These are phyloP conservation scores for Nasturtium officinale DNA, from an alignment of 345 rosid species.

Conservation along the genomic window DNA sequence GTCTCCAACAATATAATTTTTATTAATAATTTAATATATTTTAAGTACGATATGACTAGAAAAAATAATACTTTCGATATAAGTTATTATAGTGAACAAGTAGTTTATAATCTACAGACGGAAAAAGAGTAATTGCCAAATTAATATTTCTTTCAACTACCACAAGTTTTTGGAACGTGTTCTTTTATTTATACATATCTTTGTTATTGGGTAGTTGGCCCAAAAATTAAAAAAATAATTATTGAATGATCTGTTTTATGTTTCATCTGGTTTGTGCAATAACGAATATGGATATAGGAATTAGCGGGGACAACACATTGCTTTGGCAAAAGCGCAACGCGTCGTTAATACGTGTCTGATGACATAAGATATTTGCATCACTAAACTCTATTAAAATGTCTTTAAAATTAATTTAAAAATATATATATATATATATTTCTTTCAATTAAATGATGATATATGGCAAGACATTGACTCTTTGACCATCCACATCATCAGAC, in stretches of 20 bases:
- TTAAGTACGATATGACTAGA: background rate
- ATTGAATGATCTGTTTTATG: no score
- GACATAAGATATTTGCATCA: no score
- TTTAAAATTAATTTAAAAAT: no score
- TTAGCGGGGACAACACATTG: conserved; percentile 1
- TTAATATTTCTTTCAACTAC: background rate
- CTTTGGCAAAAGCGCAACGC: conserved; percentile 18
- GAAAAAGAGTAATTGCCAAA: background rate
- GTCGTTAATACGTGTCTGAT: conserved; percentile 22
- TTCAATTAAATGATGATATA: no score
- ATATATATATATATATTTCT: no score
- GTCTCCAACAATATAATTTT: no score
- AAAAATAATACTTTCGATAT: no score
- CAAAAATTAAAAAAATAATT: no score
- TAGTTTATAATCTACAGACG: background rate
- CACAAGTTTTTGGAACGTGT: background rate
- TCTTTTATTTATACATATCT: background rate
- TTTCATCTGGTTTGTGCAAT: conserved; percentile 17
- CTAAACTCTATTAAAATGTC: no score
- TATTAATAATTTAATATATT: no score
- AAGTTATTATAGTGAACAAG: background rate
- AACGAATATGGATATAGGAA: conserved; percentile 5
- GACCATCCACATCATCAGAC: no score
- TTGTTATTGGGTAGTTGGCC: background rate
- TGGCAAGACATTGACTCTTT: no score